Base-by-base conservation (phyloP, 2,329 filamentous ascomycete species). In the Pseudogymnoascus sp. region DNA sequence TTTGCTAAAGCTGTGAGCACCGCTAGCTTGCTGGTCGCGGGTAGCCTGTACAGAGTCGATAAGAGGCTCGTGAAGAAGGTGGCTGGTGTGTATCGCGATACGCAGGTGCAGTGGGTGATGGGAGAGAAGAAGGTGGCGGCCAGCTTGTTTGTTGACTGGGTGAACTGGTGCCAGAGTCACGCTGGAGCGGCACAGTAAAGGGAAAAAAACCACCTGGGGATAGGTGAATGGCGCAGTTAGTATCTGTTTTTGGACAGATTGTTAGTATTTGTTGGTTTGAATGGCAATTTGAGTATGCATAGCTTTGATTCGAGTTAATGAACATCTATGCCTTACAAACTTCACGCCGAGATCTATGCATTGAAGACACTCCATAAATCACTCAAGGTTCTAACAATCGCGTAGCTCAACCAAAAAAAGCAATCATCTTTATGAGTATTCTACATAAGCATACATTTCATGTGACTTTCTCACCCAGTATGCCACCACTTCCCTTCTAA, bases 1-100 rank as follows among this genome's bases (percentile, higher is more conserved):
- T 91, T 94, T 72, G 84, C 85, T 20, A 85, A 83, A 68, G 86
- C 89, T 0, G 90, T 87, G 62, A 95, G 90, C 67, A 85, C 82
- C 1, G 85, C 87, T 0, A 88, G 86, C 68, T 74, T 91, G 59
- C 80, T 90, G 57, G 74, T 91, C 2, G 85, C 82, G 4, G 86
- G 84, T 58, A 78, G 83, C 35, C 72, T 91, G 63, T 80, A 85
- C 63, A 76, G 77, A 2, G 74, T 76, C 2, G 79, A 86, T 60
- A 80, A 79, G 70, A 75, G 73, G 3, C 76, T 75, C 59, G 75
- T 87, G 20, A 75, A 78, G 47, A 75, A 77, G 20, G 77, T 89
- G 30, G 83, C 85, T 39, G 79, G 77, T 62, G 76, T 88, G n/a
- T 91, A 91, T 74, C 79, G 78, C 1, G 75, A 80, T 65, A 86